Conservation (phyloP, 768 basidiomycete genomes). For the Porphyrellus cyaneotinctus region DNA sequence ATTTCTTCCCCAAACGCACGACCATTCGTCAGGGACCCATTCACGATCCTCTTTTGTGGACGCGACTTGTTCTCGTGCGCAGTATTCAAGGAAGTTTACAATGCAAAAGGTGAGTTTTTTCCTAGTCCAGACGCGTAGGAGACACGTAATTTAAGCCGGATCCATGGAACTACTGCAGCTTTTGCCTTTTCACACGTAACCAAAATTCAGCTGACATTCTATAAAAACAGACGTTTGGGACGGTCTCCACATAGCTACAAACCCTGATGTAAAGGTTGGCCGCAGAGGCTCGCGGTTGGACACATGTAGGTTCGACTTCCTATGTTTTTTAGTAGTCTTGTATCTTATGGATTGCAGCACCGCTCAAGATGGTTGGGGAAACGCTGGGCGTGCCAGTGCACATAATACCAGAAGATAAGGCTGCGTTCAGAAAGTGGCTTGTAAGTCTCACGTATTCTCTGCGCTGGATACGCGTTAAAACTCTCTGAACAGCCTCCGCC, state of each 20-base stretch:
- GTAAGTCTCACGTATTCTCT: slow-evolving; percentile 35
- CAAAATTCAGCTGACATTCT: slow-evolving; percentile 8
- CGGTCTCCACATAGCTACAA: slow-evolving; percentile 62
- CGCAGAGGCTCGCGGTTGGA: slow-evolving; percentile 55
- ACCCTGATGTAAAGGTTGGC: slow-evolving; percentile 62
- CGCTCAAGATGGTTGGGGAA: slow-evolving; percentile 59
- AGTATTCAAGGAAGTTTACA: slow-evolving; percentile 60
- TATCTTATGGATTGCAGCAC: slow-evolving; percentile 45
- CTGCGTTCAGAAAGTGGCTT: slow-evolving; percentile 62
- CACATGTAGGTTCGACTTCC: slow-evolving; percentile 39
- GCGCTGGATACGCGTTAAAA: neutral
- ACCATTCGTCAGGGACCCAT: slow-evolving; percentile 31
- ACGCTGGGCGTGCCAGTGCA: slow-evolving; percentile 51
- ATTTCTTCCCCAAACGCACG: neutral
- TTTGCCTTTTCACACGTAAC: no score
- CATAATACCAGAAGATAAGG: slow-evolving; percentile 54
- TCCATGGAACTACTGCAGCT: no score
- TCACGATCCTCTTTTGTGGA: slow-evolving; percentile 84
- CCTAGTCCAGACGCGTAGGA: neutral
- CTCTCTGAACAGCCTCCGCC: slow-evolving; percentile 41
- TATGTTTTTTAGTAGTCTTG: neutral
- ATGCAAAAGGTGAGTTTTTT: slow-evolving; percentile 50
- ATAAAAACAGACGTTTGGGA: slow-evolving; percentile 71
- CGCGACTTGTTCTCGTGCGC: slow-evolving; percentile 84
- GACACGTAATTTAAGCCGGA: no score